These are phyloP conservation scores for Solanum appendiculatum DNA, from an alignment of 257 asterid genomes.

Conservation along the genomic window DNA sequence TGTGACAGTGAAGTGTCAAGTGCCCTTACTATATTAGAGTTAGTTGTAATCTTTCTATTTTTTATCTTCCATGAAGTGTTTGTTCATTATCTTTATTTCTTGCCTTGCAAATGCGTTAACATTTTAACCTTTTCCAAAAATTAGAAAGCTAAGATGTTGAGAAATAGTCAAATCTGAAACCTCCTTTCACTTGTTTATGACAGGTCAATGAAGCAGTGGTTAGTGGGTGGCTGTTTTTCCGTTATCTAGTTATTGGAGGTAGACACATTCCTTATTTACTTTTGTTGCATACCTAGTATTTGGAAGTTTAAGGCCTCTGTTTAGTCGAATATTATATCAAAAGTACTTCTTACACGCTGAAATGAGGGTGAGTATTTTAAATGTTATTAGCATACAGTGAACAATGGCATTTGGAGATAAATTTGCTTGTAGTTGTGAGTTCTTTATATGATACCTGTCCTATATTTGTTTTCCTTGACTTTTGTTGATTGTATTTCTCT, in stretches of 20 bases:
- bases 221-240: constrained; percentile 94
- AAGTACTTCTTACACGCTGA: not conserved
- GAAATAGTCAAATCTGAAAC: not conserved
- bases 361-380: not conserved
- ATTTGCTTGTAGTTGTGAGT: not conserved
- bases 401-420: not conserved
- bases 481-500: constrained; percentile 8
- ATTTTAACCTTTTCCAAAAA: not conserved
- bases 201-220: constrained; percentile 97
- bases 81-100: not conserved
- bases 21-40: not conserved
- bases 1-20: not conserved
- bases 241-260: constrained; percentile 98
- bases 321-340: not conserved
- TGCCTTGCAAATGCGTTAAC: not conserved
- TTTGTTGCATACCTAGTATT: not conserved
- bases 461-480: not conserved
- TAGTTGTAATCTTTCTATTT: not conserved
- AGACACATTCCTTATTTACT: constrained; percentile 1
- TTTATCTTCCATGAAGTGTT: not conserved
- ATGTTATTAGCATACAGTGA: not conserved
- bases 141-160: not conserved
- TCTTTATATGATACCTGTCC: not conserved
- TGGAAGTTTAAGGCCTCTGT: not conserved
- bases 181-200: constrained; percentile 7